Evolutionary conservation across 225 moss, liverwort and hornwort genomes (phyloP), one percentile per base, ranked within the genome.

Genomic region (Physcomitrellopsis africana): DNA sequence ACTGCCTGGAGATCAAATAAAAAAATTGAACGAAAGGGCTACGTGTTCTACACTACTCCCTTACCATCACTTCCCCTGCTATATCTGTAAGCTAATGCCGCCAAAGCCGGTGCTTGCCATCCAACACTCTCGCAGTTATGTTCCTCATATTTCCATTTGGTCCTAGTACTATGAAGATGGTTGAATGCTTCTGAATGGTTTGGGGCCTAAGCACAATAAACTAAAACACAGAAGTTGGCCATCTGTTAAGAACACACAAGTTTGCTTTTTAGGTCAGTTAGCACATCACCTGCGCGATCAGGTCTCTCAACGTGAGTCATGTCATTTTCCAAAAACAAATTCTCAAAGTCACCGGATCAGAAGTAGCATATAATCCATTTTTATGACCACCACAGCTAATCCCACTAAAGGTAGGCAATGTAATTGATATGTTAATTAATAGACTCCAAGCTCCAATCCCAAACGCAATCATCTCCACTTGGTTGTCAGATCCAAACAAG

Each of bases 1-100:
- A 18, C 73, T 84, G 67, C 79, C 81, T 61, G 64, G 12, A 70
- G 76, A 79, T 67, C 73, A 74, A 79, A 29, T 80, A 67, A 76
- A 74, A 76, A 84, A 79, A 71, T 73, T 77, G 76, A 57, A 53
- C 76, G 67, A 63, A 43, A 53, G 74, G 67, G 79, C 61, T 79
- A 81, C 70, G 57, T 66, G 68, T 72, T 77, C 26, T 72, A 73
- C 69, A 69, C 37, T 37, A 37, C 7, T 2, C 61, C 71, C 54
- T 58, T 74, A 24, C 60, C 52, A 63, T 7, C 3, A 37, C 68
- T 56, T 70, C 52, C 68, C 63, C 42, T n/a, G 26, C 32, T 37
- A 2, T 37, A 0, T 8, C 59, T 84, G 81, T 74, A 78, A 84
- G 81, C 56, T 67, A 12, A 59, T 43, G 23, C 67, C 37, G 41